Evolutionary conservation across 2,329 filamentous ascomycete genomes (phyloP).

Genomic region (Alternaria arborescens): DNA sequence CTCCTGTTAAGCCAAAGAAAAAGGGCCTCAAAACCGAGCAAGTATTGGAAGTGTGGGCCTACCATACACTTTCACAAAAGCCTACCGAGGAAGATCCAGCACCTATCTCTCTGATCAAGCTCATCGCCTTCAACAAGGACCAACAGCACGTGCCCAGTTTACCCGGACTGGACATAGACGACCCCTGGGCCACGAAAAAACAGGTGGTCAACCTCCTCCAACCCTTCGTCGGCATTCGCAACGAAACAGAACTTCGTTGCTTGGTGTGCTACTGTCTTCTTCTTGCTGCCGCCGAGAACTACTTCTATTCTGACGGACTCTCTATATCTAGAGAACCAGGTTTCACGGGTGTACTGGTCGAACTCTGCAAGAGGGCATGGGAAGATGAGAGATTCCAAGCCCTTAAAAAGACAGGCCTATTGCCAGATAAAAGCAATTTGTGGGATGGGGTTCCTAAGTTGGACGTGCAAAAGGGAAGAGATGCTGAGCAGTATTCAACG

Average conservation of each 20-base stretch:
- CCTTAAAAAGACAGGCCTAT: neutral
- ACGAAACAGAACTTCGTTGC: neutral
- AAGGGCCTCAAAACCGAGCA: neutral
- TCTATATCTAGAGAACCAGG: neutral
- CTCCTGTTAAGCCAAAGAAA: neutral
- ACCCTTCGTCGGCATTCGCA: neutral
- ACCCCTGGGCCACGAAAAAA: neutral
- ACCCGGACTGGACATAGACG: neutral
- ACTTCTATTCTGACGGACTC: neutral
- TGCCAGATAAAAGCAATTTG: neutral
- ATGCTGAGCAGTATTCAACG: neutral
- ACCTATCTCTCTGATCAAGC: neutral
- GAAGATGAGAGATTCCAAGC: neutral
- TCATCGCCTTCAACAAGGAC: neutral
- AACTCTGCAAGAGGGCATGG: slow-evolving; percentile 1
- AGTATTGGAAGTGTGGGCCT: neutral
- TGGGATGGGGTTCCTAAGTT: neutral
- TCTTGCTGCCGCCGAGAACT: neutral
- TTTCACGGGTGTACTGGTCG: slow-evolving; percentile 1
- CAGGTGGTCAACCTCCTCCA: neutral
- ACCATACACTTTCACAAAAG: neutral
- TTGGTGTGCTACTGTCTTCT: neutral
- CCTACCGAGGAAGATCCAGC: neutral
- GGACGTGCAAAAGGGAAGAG: neutral
- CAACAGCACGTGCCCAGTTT: neutral